Base-by-base conservation (phyloP, 2,329 filamentous ascomycete genomes). In the Aureobasidium uvarum region DNA sequence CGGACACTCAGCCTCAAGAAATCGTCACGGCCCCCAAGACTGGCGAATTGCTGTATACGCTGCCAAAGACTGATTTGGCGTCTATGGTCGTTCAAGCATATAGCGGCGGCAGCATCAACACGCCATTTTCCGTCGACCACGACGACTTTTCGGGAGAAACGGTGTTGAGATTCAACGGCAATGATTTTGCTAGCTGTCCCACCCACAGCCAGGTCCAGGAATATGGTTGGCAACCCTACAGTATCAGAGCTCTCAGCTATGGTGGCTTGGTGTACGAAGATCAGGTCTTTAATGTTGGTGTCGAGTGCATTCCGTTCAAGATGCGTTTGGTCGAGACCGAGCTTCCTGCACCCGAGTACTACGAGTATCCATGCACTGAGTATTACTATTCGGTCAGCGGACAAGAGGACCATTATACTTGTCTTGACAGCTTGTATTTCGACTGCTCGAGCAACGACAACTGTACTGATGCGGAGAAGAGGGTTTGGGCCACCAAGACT, bases 271-370 rank as follows among this genome's bases (percentile, higher is more conserved):
- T 56, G 6, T 56, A 43, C 20, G 10, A 14, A 3, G 36, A 56
- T 7, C 13, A 41, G 5, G 7, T 11, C 50, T 20, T 41, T 7
- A 5, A 41, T 3, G 7, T 11, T 16, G 10, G 10, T 11, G 13
- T 11, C 18, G n/a, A 23, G 43, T 46, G 43, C n/a, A 23, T 11
- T 7, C 43, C 43, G 2, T 62, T 62, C 43, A 62, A 62, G 58
- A 48, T 60, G 56, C 23, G 39, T 33, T 16, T 60, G 39, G 56
- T n/a, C 6, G 56, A 60, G 56, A 46, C 41, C 2, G 56, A 48
- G 20, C 8, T 38, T 25, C 39, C 56, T 25, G 56, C 56, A 84
- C 14, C 31, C 4, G n/a, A 46, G 3, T 46, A 60, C 18, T 60
- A 75, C 7, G 33, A 36, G 33, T 36, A 36, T 13, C 33, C 33